A percentile compares a stretch with the other conserved stretches of the same genome.
Evolutionary conservation across 192 early-diverging fungal species (phyloP).

Genomic region (Funneliformis mosseae): DNA sequence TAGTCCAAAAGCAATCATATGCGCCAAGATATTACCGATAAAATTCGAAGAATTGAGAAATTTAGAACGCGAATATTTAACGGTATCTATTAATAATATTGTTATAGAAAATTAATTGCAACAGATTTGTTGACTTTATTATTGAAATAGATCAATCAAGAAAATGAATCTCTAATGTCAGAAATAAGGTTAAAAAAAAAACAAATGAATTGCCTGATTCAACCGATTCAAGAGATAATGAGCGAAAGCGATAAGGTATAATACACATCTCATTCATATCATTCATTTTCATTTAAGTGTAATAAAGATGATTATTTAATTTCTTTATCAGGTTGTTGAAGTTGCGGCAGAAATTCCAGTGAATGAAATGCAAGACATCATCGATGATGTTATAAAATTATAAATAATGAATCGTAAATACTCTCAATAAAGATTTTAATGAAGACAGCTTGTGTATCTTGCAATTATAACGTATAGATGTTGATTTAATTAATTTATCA

Average conservation of each 20-base stretch:
- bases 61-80: slow-evolving; percentile 21
- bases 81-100: not conserved
- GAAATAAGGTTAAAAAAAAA: not conserved
- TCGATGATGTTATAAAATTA: not conserved
- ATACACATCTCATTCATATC: not conserved
- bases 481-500: no score
- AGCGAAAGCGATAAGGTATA: not conserved
- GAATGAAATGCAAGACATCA: slow-evolving; percentile 1
- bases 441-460: no score
- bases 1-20: slow-evolving; percentile 3
- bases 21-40: slow-evolving; percentile 2
- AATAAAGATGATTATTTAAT: not conserved
- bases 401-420: not conserved
- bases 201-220: not conserved
- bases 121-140: not conserved
- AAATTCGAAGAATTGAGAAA: slow-evolving; percentile 3
- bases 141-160: not conserved
- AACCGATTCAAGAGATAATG: not conserved
- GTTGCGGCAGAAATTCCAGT: slow-evolving; percentile 3
- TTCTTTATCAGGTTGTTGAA: not conserved
- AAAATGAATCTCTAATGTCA: not conserved
- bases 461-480: no score
- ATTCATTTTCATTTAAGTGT: not conserved
- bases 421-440: no score
- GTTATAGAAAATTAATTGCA: not conserved